Percentiles rank a stretch among this genome's conserved stretches.
Conservation (phyloP, 1,284 basidiomycete species). For the Sporisorium iseilematis-ciliati region DNA sequence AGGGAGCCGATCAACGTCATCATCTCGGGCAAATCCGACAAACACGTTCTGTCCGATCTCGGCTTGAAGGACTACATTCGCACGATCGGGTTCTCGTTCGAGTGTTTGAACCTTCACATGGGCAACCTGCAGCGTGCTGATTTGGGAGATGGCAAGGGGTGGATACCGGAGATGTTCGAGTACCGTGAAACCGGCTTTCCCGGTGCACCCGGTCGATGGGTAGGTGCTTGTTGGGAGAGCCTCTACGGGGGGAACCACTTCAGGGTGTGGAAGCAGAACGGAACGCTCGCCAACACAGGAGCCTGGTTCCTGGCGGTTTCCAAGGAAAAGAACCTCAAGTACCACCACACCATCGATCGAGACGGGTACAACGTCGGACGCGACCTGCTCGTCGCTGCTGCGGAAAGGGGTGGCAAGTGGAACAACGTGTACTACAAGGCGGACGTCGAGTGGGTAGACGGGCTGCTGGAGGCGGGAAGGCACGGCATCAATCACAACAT, state of each 20-base stretch:
- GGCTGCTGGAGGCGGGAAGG: conserved; percentile 60
- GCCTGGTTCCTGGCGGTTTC: conserved; percentile 70
- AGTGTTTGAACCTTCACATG: conserved; percentile 85
- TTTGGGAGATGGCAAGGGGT: conserved; percentile 85
- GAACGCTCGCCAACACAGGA: conserved; percentile 66
- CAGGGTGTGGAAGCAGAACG: conserved; percentile 70
- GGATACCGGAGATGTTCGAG: conserved; percentile 67
- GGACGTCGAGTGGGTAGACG: conserved; percentile 64
- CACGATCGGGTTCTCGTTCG: conserved; percentile 77
- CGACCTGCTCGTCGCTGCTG: conserved; percentile 65
- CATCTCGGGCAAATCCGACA: conserved; percentile 83
- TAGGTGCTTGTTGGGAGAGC: conserved; percentile 68
- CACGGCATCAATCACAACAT: conserved; percentile 70
- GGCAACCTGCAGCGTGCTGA: conserved; percentile 81
- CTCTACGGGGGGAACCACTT: conserved; percentile 69
- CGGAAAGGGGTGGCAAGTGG: conserved; percentile 63
- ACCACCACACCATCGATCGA: conserved; percentile 66
- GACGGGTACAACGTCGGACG: conserved; percentile 70
- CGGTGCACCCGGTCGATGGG: conserved; percentile 66
- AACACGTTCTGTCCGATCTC: conserved; percentile 77
- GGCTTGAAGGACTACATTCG: conserved; percentile 84
- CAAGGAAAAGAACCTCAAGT: conserved; percentile 66
- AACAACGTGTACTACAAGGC: conserved; percentile 65
- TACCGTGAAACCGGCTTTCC: conserved; percentile 66
- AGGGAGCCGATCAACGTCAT: conserved; percentile 92